Evolutionary conservation across 306 rosid genomes (phyloP).

Genomic region (Casuarina cunninghamiana): DNA sequence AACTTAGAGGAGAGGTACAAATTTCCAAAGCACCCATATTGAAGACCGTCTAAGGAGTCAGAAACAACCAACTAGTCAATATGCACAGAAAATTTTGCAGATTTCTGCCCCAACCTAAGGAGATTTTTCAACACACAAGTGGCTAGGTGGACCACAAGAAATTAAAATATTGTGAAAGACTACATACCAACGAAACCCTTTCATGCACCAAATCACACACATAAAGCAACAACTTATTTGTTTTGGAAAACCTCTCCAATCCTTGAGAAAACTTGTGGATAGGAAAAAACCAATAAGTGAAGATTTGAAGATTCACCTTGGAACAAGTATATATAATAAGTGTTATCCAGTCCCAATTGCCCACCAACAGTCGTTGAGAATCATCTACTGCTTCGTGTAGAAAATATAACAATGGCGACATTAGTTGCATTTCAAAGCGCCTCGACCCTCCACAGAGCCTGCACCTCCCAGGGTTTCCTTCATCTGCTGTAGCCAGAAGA

Average conservation of each 20-base stretch:
- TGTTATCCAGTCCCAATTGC: constrained; percentile 93
- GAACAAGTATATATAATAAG: constrained; percentile 74
- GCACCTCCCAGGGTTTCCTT: constrained; percentile 65
- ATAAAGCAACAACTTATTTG: constrained; percentile 3
- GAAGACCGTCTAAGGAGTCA: constrained; percentile 2
- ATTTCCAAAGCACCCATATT: not conserved
- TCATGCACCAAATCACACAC: too few relatives aligned
- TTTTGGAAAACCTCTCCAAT: not conserved
- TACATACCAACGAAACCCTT: not conserved
- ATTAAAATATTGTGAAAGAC: not conserved
- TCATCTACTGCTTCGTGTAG: constrained; percentile 66
- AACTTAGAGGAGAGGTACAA: constrained; percentile 1
- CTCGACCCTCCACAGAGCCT: constrained; percentile 66
- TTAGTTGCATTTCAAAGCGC: constrained; percentile 83
- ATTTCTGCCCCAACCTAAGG: constrained; percentile 1
- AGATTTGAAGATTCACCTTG: constrained; percentile 43
- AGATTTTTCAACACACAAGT: constrained; percentile 3
- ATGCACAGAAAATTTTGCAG: not conserved
- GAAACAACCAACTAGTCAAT: not conserved
- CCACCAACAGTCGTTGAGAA: constrained; percentile 44
- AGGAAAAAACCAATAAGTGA: constrained; percentile 19
- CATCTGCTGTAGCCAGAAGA: constrained; percentile 52
- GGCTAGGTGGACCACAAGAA: not conserved
- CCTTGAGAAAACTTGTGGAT: constrained; percentile 2
- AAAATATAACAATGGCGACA: constrained; percentile 81